phyloP scores from a whole-genome alignment of 2,329 filamentous ascomycete genomes.

The Venturia pyrina region DNA sequence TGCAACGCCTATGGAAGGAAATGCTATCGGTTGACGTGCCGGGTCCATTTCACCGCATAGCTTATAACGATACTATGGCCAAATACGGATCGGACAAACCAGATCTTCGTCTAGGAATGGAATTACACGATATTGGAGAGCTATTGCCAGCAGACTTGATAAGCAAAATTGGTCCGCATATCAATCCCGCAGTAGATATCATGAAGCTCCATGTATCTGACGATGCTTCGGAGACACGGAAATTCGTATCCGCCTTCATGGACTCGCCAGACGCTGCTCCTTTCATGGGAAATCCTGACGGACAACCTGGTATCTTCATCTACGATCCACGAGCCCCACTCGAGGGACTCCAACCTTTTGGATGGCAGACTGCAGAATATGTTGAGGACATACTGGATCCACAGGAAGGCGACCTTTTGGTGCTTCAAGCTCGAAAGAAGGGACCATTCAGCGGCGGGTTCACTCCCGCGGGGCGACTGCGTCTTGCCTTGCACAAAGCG shows the following conservation, averaged over 20 bases:
- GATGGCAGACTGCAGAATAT: conserved; percentile 57
- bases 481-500: conserved; percentile 57
- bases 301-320: conserved; percentile 71
- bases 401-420: conserved; percentile 65
- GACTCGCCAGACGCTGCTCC: conserved; percentile 48
- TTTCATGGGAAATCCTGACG: conserved; percentile 59
- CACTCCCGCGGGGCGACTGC: conserved; percentile 60
- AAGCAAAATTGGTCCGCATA: conserved; percentile 61
- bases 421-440: conserved; percentile 68
- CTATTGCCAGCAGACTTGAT: conserved; percentile 55
- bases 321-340: conserved; percentile 65
- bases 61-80: conserved; percentile 70
- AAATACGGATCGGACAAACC: conserved; percentile 86
- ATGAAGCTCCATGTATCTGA: conserved; percentile 55
- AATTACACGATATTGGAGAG: conserved; percentile 57
- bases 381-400: conserved; percentile 43
- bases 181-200: conserved; percentile 62
- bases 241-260: conserved; percentile 62
- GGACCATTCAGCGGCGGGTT: conserved; percentile 62
- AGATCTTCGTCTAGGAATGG: conserved; percentile 64
- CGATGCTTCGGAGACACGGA: conserved; percentile 42
- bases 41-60: conserved; percentile 46
- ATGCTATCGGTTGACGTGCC: conserved; percentile 35
- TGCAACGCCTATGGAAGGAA: conserved; percentile 45
- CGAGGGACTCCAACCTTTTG: conserved; percentile 66